Conservation (phyloP, 2,329 filamentous ascomycete genomes). For the Sporothrix sp. region DNA sequence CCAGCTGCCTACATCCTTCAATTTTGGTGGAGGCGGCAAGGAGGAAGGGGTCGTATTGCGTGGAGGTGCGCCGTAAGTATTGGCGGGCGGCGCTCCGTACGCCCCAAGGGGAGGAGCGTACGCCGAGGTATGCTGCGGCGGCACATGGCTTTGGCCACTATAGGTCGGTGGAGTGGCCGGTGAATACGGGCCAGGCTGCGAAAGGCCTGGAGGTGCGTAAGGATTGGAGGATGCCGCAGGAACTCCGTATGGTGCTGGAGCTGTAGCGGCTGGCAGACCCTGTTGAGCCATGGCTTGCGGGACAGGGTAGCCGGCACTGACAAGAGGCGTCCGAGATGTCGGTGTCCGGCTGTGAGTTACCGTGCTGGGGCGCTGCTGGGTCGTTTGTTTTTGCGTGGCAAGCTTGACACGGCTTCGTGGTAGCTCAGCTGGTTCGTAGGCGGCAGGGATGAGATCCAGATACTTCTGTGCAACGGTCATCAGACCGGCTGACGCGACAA, state of each 20-base stretch:
- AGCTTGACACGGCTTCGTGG: conserved; percentile 76
- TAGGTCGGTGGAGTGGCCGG: conserved; percentile 27
- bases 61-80: conserved; percentile 27
- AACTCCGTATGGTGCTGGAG: conserved; percentile 26
- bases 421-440: conserved; percentile 79
- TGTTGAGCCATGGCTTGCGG: conserved; percentile 26
- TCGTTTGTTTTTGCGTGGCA: conserved; percentile 54
- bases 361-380: conserved; percentile 22
- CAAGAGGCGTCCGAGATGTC: conserved; percentile 1
- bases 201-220: conserved; percentile 27
- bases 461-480: conserved; percentile 83
- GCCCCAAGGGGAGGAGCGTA: conserved; percentile 29
- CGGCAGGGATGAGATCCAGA: conserved; percentile 70
- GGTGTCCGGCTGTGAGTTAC: neutral
- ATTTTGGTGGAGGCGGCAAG: conserved; percentile 54
- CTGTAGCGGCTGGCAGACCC: neutral
- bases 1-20: conserved; percentile 72
- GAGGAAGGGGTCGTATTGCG: conserved; percentile 59
- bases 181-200: conserved; percentile 35
- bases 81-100: conserved; percentile 29
- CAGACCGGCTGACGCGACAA: conserved; percentile 82
- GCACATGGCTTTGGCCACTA: conserved; percentile 26
- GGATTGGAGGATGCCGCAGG: conserved; percentile 27
- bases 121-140: conserved; percentile 22
- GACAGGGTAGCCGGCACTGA: conserved; percentile 35